Base-by-base conservation (phyloP, 176 grass and related monocot genomes). In the Rhynchospora pubera region DNA sequence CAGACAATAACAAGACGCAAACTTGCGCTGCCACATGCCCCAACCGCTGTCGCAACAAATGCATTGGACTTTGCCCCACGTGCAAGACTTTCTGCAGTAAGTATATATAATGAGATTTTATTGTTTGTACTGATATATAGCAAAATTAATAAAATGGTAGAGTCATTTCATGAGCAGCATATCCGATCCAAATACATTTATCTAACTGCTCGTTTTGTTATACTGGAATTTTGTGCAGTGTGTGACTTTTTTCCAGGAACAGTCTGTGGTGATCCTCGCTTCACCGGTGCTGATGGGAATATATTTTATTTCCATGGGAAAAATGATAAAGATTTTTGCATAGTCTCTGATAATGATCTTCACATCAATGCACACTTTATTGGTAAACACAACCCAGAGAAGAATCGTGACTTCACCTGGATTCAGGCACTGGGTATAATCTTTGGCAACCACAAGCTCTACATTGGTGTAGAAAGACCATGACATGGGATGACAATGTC, bases 291-390 rank as follows among this genome's bases (percentile, higher is more conserved):
- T 14, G 89, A 91, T 57, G 89, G 89, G 55, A 93, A 89, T 86
- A 84, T 44, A 73, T 93, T 89, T 80, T 91, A 93, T 87, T 93
- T 91, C 89, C 91, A 93, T 57, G 91, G 91, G 28, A 77, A 77
- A 4, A 93, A 85, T 78, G 89, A 83, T 77, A n/a, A 55, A 0
- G 86, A 91, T 64, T 89, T 93, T 78, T 93, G 82, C 89, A 57
- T 93, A 66, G 14, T 91, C 69, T 80, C 89, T 18, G 89, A 93
- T 70, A 4, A 62, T 21, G 48, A 56, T 57, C 4, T 78, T 6
- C 73, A 53, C 26, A 78, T 78, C 46, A 62, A 93, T 83, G 84
- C 84, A 0, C 84, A 93, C 84, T 91, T 89, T 79, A 87, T 93
- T 83, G 91, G 89, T 24, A 91, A 87, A 56, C 88, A 24, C 52